Percentiles rank a stretch among this genome's conserved stretches.
Conservation (phyloP, 306 rosid species). For the Sechiopsis laciniata region DNA sequence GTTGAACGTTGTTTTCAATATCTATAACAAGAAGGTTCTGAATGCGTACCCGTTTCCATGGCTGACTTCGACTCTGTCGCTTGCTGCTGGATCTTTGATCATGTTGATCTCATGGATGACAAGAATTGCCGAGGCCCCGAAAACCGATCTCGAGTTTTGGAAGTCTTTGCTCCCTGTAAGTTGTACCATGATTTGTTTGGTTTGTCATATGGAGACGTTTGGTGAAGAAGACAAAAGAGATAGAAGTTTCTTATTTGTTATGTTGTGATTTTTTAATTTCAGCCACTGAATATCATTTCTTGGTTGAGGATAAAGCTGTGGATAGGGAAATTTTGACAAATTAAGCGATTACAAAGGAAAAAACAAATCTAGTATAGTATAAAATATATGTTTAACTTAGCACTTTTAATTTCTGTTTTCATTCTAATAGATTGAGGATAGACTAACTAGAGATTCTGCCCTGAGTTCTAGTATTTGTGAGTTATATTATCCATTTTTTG, state of each 20-base stretch:
- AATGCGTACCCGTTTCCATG: slow-evolving; percentile 95
- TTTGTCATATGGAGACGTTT: slow-evolving; percentile 19
- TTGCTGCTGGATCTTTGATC: slow-evolving; percentile 91
- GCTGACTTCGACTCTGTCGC: slow-evolving; percentile 91
- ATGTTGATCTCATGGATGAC: slow-evolving; percentile 90
- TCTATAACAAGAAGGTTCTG: slow-evolving; percentile 93
- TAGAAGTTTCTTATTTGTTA: slow-evolving; percentile 29
- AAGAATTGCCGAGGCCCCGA: slow-evolving; percentile 84
- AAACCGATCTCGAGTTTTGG: slow-evolving; percentile 90
- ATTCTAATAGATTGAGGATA: background rate
- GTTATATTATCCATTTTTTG: too few species aligned
- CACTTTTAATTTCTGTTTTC: background rate
- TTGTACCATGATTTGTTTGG: slow-evolving; percentile 26
- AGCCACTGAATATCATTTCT: slow-evolving; percentile 12
- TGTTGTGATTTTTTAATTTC: slow-evolving; percentile 10
- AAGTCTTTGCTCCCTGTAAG: slow-evolving; percentile 91
- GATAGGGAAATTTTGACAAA: slow-evolving; percentile 28
- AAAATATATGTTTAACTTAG: background rate
- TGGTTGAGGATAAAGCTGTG: slow-evolving; percentile 24
- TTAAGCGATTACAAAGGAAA: background rate
- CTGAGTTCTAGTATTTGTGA: background rate
- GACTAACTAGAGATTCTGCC: background rate
- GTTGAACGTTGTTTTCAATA: slow-evolving; percentile 89
- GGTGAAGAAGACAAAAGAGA: slow-evolving; percentile 25
- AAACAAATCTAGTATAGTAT: background rate